Conservation (phyloP, 306 rosid genomes). For the Acmispon strigosus region DNA sequence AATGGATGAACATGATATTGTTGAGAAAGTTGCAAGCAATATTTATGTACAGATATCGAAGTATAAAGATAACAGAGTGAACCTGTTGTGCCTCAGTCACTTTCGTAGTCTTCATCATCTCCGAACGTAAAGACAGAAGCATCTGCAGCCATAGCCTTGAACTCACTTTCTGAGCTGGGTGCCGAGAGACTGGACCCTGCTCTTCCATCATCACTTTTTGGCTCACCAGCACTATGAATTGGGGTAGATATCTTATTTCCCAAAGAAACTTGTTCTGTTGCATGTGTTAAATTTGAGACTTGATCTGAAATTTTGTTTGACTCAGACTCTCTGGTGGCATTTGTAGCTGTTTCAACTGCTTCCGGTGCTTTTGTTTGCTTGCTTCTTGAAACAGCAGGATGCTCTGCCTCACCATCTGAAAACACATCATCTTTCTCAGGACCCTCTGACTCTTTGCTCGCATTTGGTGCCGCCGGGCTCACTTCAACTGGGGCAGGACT, state of each 20-base stretch:
- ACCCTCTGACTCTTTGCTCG: constrained; percentile 31
- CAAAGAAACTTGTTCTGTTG: constrained; percentile 62
- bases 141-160: constrained; percentile 99
- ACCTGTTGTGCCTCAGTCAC: constrained; percentile 45
- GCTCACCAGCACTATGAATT: constrained; percentile 28
- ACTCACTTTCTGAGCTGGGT: constrained; percentile 72
- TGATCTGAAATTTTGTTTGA: constrained; percentile 35
- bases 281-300: constrained; percentile 45
- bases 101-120: constrained; percentile 91
- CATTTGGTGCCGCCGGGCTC: constrained; percentile 26
- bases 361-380: constrained; percentile 43
- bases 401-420: constrained; percentile 79
- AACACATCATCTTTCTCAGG: constrained; percentile 78
- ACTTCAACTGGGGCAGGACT: constrained; percentile 35
- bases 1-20: constrained; percentile 24
- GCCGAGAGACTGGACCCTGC: constrained; percentile 31
- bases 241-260: constrained; percentile 38
- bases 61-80: not conserved
- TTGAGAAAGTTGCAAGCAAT: constrained; percentile 27
- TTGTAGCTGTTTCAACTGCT: constrained; percentile 33
- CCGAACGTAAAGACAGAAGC: constrained; percentile 95
- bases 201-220: constrained; percentile 39
- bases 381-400: constrained; percentile 58
- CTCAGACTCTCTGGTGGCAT: constrained; percentile 37
- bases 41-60: constrained; percentile 53